Base-by-base conservation (phyloP, 2,329 filamentous ascomycete genomes). In the Sporothrix euskadiensis region DNA sequence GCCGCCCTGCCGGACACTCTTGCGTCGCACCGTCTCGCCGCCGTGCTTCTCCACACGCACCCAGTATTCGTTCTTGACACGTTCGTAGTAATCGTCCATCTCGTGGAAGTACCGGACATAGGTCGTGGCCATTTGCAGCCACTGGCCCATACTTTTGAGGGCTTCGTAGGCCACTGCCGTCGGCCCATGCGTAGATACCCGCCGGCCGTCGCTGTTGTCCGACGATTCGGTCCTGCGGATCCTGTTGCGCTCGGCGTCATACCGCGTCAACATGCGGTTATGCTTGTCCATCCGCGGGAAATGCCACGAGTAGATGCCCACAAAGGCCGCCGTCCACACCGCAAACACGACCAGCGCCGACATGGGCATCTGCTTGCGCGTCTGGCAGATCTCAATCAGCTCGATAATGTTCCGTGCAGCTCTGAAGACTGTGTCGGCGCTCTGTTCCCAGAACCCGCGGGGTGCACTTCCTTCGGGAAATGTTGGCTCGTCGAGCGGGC, bases 211-310 rank as follows among this genome's bases (percentile, higher is more conserved):
- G 9, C 30, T 32, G 22, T 35, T 69, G 26, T 35, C 14, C 1
- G 16, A 35, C 10, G 16, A n/a, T 2, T 30, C 44, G 9, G 41
- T 16, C 16, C 19, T 14, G 68, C 52, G 10, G 16, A 7, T 49
- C 5, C 35, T 14, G 26, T 56, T 73, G 26, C 39, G 41, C 2
- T 39, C 59, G 0, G 74, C 75, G 6, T 71, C 73, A 3, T 54
- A 5, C 47, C 9, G 16, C 5, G 47, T 78, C 74, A 59, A 77
- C 82, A 92, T 86, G 78, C 87, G 86, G 3, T 83, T 81, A 12
- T 86, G 81, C 0, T 83, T 83, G 76, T 93, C 91, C 89, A 93
- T 92, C 73, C 88, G 86, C 0, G 89, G 89, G 73, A 93, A 93
- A 77, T 90, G 88, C 61, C 85, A 84, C 12, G 88, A 88, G 78